Conservation (phyloP, 2,329 filamentous ascomycete genomes). For the Penicillium oxalicum region DNA sequence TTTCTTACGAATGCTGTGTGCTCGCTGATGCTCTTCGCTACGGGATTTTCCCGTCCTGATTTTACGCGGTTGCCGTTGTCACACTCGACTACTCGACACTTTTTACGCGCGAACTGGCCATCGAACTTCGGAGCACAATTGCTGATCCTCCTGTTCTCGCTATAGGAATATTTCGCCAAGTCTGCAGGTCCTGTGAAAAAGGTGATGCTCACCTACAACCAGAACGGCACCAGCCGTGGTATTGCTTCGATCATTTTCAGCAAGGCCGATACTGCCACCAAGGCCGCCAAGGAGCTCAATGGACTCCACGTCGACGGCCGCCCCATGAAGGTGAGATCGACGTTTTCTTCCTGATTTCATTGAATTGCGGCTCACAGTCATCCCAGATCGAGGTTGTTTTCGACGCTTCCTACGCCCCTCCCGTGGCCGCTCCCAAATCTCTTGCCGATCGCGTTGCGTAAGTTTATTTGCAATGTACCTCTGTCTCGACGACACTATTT, state of each 20-base stretch:
- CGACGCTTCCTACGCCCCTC: constrained; percentile 65
- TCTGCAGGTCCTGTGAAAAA: constrained; percentile 86
- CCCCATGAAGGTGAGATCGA: constrained; percentile 70
- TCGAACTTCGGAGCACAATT: constrained; percentile 28
- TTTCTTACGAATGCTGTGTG: constrained; percentile 48
- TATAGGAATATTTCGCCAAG: constrained; percentile 92
- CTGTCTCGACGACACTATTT: not conserved
- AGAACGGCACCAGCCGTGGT: constrained; percentile 84
- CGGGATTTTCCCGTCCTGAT: constrained; percentile 21
- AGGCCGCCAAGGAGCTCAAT: constrained; percentile 78
- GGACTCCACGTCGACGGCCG: constrained; percentile 83
- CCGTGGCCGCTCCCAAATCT: constrained; percentile 62
- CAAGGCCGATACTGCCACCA: constrained; percentile 73
- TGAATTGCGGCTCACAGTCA: constrained; percentile 3
- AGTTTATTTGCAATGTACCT: constrained; percentile 22
- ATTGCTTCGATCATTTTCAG: constrained; percentile 84
- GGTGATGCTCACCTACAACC: constrained; percentile 87
- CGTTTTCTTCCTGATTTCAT: not conserved
- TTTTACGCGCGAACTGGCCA: constrained; percentile 11
- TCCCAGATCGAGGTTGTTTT: constrained; percentile 82
- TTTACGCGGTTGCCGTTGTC: constrained; percentile 23
- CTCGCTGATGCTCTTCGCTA: constrained; percentile 50
- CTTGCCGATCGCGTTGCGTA: constrained; percentile 81
- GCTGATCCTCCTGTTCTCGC: constrained; percentile 46
- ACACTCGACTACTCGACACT: constrained; percentile 20